Percentiles rank a stretch among this genome's conserved stretches.
phyloP scores from a whole-genome alignment of 192 early-diverging fungal species.

The Backusella sp. region DNA sequence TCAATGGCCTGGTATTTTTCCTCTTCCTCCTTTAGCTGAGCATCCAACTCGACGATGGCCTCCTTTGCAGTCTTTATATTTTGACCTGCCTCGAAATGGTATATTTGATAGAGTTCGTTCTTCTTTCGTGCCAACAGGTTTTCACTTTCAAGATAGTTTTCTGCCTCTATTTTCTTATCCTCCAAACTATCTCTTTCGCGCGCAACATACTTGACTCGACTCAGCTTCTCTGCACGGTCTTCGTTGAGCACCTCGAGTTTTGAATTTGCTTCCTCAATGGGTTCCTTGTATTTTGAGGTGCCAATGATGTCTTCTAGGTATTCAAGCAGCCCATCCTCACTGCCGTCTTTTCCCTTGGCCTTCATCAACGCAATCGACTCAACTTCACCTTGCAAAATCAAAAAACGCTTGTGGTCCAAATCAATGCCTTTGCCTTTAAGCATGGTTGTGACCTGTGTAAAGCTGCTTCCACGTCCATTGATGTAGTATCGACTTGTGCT shows the following conservation, averaged over 20 bases:
- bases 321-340: constrained; percentile 95
- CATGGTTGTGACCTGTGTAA: constrained; percentile 80
- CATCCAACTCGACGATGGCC: constrained; percentile 49
- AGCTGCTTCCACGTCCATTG: constrained; percentile 64
- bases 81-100: constrained; percentile 58
- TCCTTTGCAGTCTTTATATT: constrained; percentile 47
- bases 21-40: constrained; percentile 59
- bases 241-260: constrained; percentile 77
- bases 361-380: constrained; percentile 99
- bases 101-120: constrained; percentile 75
- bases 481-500: constrained; percentile 78
- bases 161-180: constrained; percentile 78
- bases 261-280: constrained; percentile 71
- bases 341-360: constrained; percentile 85
- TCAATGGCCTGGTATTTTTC: constrained; percentile 58
- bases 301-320: constrained; percentile 99
- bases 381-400: constrained; percentile 99
- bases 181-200: constrained; percentile 83
- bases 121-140: constrained; percentile 74
- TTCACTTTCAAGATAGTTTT: constrained; percentile 74
- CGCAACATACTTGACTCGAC: constrained; percentile 85
- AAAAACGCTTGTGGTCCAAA: constrained; percentile 95
- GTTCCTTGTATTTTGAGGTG: constrained; percentile 82
- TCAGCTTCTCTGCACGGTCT: constrained; percentile 75
- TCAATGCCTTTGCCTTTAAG: constrained; percentile 88